Evolutionary conservation across 75 land plant genomes (phyloP), one percentile per base, ranked within the genome.

Genomic region (Cunninghamia lanceolata): DNA sequence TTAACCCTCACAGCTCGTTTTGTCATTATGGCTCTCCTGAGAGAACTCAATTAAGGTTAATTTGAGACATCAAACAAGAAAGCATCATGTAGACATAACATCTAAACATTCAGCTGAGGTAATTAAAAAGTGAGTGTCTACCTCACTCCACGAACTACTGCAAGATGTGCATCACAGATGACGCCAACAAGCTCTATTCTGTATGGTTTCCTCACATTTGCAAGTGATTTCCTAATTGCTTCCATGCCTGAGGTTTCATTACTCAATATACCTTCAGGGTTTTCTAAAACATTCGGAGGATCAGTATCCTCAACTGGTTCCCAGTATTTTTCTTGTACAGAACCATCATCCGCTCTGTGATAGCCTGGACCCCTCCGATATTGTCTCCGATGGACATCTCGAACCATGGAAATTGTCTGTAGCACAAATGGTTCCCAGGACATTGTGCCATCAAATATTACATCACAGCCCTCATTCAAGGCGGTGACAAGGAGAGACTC

Each of bases 391-490:
- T 96, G 98, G 39, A 96, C 92, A 81, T 92, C 91, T 35, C 98
- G 83, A 6, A 92, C 94, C 98, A 96, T 95, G 30, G 89, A 91
- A 39, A 96, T 92, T 16, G 95, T 95, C 86, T 96, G 98, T 87
- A 92, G 91, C 11, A 96, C 97, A 84, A 93, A 96, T 13, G 98
- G 98, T 75, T 84, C 93, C 98, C 98, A 96, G 13, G 97, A 94
- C 81, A 96, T 85, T 3, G 98, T 95, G 2, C 97, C 95, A 79
- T 96, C 97, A 92, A 96, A 92, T 53, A 96, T 94, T 82, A 96
- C 95, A 84, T 96, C 98, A 8, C 98, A 89, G 7, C 95, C 97
- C 76, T 96, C 94, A 85, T 96, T 96, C 82, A 96, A 88, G 19
- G 98, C 98, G 0, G 98, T 90, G 30, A 96, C 98, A 16, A 95